A percentile compares a stretch with the other conserved stretches of the same genome.
phyloP scores from a whole-genome alignment of 192 early-diverging fungal genomes.

The Coemansia asiatica region DNA sequence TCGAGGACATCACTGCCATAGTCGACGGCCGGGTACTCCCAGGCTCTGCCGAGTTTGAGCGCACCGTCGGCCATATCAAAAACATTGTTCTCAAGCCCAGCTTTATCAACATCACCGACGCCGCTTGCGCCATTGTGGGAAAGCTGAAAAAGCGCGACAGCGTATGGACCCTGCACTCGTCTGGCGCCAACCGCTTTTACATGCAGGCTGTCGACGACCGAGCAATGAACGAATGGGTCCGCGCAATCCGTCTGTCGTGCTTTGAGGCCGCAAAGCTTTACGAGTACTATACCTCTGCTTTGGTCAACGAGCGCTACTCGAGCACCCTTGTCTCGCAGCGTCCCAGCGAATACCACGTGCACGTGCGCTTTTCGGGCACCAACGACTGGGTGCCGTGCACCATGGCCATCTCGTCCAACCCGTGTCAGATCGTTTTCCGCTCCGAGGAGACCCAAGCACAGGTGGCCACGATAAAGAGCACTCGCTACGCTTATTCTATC shows the following conservation, averaged over 20 bases:
- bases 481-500: conserved; percentile 51
- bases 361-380: conserved; percentile 54
- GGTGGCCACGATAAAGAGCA: conserved; percentile 36
- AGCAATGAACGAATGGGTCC: conserved; percentile 67
- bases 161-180: conserved; percentile 67
- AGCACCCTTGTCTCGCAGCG: conserved; percentile 23
- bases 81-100: conserved; percentile 58
- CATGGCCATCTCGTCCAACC: conserved; percentile 33
- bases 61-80: conserved; percentile 53
- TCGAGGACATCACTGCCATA: conserved; percentile 54
- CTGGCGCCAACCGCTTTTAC: conserved; percentile 69
- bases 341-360: conserved; percentile 32
- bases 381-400: conserved; percentile 58
- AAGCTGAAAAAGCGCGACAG: conserved; percentile 58
- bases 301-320: conserved; percentile 46
- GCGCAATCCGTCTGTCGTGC: conserved; percentile 69
- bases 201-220: conserved; percentile 61
- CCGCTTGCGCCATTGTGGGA: conserved; percentile 61
- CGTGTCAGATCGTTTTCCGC: conserved; percentile 30
- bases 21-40: conserved; percentile 47
- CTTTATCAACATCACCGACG: conserved; percentile 78
- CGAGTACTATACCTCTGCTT: conserved; percentile 68
- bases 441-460: conserved; percentile 29
- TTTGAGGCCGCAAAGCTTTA: conserved; percentile 74
- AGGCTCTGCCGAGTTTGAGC: conserved; percentile 50